A percentile compares a stretch with the other conserved stretches of the same genome.
Evolutionary conservation across 768 basidiomycete species (phyloP).

Genomic region (Chalciporus pseudorubinellus): DNA sequence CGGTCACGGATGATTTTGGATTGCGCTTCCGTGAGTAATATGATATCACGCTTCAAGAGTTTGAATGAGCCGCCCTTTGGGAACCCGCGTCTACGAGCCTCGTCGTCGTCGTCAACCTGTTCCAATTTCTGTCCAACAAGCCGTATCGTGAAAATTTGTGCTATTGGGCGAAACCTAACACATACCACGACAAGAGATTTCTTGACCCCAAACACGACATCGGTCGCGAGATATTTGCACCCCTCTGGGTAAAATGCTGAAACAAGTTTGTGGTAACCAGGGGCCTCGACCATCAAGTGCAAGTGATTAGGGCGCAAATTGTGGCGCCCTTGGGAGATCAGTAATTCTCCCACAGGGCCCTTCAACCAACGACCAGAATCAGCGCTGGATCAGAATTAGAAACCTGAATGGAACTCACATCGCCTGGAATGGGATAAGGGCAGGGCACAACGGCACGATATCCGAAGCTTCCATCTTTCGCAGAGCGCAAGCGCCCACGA

Average conservation of each 20-base stretch:
- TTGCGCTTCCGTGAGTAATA: conserved; percentile 44
- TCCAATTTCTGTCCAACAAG: conserved; percentile 45
- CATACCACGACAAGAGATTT: conserved; percentile 72
- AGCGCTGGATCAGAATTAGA: background rate
- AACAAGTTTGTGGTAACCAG: conserved; percentile 67
- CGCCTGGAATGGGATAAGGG: conserved; percentile 74
- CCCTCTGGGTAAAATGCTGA: conserved; percentile 77
- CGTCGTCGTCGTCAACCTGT: conserved; percentile 49
- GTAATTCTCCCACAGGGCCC: conserved; percentile 70
- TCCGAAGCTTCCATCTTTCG: conserved; percentile 60
- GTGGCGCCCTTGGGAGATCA: conserved; percentile 59
- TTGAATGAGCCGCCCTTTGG: conserved; percentile 46
- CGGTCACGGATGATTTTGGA: conserved; percentile 30
- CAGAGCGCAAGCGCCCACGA: conserved; percentile 60
- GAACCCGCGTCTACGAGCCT: conserved; percentile 53
- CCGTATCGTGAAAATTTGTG: background rate
- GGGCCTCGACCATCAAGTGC: conserved; percentile 69
- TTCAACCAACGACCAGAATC: conserved; percentile 22
- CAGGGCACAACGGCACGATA: conserved; percentile 71
- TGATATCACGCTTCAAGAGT: conserved; percentile 45
- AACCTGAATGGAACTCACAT: conserved; percentile 38
- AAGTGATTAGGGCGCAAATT: conserved; percentile 79
- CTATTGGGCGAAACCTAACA: conserved; percentile 4
- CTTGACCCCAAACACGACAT: conserved; percentile 83
- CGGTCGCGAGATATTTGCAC: conserved; percentile 63